A percentile compares a stretch with the other conserved stretches of the same genome.
phyloP scores from a whole-genome alignment of 768 basidiomycete species.

The Arthromyces matolae region DNA sequence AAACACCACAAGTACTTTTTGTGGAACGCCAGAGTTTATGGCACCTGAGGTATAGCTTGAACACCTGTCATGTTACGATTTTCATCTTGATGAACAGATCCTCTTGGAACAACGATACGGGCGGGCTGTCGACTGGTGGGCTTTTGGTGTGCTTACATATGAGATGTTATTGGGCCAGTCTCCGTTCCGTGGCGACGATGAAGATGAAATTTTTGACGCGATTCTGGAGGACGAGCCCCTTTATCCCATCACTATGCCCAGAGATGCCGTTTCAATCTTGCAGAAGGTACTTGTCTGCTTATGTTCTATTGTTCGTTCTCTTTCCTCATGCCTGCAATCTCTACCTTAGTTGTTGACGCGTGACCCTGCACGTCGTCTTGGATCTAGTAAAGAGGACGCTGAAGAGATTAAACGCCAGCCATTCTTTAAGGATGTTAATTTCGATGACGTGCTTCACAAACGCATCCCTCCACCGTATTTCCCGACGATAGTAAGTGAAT shows the following conservation, averaged over 20 bases:
- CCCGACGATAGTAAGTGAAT: constrained; percentile 79
- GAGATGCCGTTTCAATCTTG: constrained; percentile 92
- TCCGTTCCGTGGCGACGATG: constrained; percentile 98
- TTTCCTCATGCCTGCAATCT: not conserved
- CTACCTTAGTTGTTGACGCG: constrained; percentile 83
- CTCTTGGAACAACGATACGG: constrained; percentile 98
- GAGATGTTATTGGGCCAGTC: constrained; percentile 99
- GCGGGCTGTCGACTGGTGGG: constrained; percentile 99
- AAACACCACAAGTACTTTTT: constrained; percentile 96
- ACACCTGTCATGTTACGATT: not conserved
- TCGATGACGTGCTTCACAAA: constrained; percentile 95
- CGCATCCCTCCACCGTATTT: constrained; percentile 97
- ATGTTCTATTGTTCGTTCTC: not conserved
- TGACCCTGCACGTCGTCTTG: constrained; percentile 86
- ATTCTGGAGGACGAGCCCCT: constrained; percentile 97
- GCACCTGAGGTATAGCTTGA: constrained; percentile 82
- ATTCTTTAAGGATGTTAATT: constrained; percentile 98
- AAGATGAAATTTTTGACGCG: constrained; percentile 99
- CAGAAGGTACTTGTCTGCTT: constrained; percentile 73
- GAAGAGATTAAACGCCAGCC: constrained; percentile 96
- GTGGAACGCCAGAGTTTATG: constrained; percentile 99
- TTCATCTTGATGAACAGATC: constrained; percentile 57
- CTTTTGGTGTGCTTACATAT: constrained; percentile 96
- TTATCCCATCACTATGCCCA: constrained; percentile 99
- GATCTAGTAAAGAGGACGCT: constrained; percentile 88